Evolutionary conservation across 129 eudicot genomes (phyloP), one percentile per base, ranked within the genome.

Genomic region (Flaveria bidentis): DNA sequence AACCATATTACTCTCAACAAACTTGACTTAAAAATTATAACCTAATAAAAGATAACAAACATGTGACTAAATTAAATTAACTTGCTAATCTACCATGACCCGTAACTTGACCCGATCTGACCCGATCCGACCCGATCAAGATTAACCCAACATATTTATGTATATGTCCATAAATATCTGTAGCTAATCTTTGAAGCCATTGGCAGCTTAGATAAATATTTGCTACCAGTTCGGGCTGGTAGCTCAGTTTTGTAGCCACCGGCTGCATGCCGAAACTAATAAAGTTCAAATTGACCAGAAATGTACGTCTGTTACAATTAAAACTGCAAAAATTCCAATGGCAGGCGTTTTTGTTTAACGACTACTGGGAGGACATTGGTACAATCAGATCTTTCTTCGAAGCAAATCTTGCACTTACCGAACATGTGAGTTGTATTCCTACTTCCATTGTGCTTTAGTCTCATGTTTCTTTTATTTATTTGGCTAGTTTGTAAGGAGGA

Each of bases 321-420:
- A 12, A 74, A 11, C 56, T 50, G 8, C 13, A 14, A 20, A 12
- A 41, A 12, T 36, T 28, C 64, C 56, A 60, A 83, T 39, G 84
- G 82, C 96, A 95, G 97, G 99, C 97, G 64, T 95, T 87, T 82
- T 81, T 95, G 62, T 95, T 91, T 65, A 89, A 95, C 68, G 97
- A 91, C 76, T 95, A 95, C 61, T 95, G 99, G 99, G 99, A 95
- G 83, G 99, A 95, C 76, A 95, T 95, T 51, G 99, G 99, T 71
- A 95, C 99, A 26, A 95, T 95, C 69, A 84, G 86, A 82, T 91
- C 99, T 36, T 95, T 95, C 82, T 95, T 91, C 52, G 96, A 95
- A 78, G 99, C 99, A 76, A 95, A 95, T 81, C 96, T 94, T 53
- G 96, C 99, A 44, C 91, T 94, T 55, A 94, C 99, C 2, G 97